phyloP scores from a whole-genome alignment of 306 rosid species.

The Ziziphus jujuba region DNA sequence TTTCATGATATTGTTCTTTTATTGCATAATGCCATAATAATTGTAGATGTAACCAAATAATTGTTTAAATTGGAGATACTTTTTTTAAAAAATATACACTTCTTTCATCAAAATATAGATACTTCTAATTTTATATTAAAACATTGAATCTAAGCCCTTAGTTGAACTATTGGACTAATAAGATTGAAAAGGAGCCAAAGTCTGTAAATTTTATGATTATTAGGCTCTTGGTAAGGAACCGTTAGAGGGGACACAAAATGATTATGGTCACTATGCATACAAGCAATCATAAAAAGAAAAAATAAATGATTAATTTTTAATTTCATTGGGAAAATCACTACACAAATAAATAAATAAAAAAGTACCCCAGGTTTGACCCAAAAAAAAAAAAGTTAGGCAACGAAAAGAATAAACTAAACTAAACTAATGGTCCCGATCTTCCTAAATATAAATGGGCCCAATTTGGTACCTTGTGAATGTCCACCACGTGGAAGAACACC shows the following conservation, averaged over 20 bases:
- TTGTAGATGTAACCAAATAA: too few species aligned
- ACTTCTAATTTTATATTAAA: too few species aligned
- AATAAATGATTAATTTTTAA: not conserved
- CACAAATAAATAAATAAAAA: not conserved
- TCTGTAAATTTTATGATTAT: conserved; percentile 17
- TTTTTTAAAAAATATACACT: too few species aligned
- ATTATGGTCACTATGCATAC: conserved; percentile 19
- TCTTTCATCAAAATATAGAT: too few species aligned
- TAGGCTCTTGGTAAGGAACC: conserved; percentile 33
- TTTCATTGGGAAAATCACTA: not conserved
- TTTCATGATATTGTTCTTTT: too few species aligned
- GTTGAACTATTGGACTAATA: not conserved
- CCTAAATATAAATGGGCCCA: not conserved
- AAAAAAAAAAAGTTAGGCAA: not conserved
- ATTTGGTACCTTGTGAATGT: not conserved
- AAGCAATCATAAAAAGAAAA: too few species aligned
- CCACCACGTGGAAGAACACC: not conserved
- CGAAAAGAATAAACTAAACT: not conserved
- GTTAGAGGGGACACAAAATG: conserved; percentile 32
- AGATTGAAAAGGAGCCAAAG: not conserved
- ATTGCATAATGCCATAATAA: too few species aligned
- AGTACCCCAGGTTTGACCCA: not conserved
- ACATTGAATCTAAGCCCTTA: too few species aligned
- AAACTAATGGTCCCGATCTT: conserved; percentile 10
- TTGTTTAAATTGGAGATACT: too few species aligned